Evolutionary conservation across 1,284 basidiomycete genomes (phyloP).

Genomic region (Pseudomicrostroma phylloplanum): DNA sequence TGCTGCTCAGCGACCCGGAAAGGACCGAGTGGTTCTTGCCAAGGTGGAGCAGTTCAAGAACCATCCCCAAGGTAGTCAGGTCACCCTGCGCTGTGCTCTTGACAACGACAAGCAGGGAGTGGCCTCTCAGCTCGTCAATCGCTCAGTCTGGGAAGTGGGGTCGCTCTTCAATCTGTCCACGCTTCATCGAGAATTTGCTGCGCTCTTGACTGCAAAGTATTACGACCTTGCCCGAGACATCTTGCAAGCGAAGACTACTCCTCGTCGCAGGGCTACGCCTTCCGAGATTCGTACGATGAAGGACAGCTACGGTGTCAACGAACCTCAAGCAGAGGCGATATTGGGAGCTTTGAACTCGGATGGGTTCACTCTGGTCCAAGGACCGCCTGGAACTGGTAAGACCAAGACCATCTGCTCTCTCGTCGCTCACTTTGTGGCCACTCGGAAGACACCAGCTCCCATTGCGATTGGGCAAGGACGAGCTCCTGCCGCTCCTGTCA

Average conservation of each 20-base stretch:
- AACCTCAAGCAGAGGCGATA: slow-evolving; percentile 89
- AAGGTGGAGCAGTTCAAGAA: slow-evolving; percentile 69
- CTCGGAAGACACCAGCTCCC: slow-evolving; percentile 25
- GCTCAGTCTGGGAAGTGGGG: slow-evolving; percentile 66
- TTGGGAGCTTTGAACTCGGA: slow-evolving; percentile 62
- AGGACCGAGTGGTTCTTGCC: slow-evolving; percentile 57
- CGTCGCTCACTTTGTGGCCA: slow-evolving; percentile 72
- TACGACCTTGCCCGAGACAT: slow-evolving; percentile 71
- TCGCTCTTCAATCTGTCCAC: slow-evolving; percentile 87
- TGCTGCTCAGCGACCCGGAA: slow-evolving; percentile 54
- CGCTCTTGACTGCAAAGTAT: slow-evolving; percentile 73
- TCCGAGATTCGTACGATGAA: slow-evolving; percentile 55
- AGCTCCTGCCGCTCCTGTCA: slow-evolving; percentile 13
- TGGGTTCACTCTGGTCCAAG: slow-evolving; percentile 91
- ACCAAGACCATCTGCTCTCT: slow-evolving; percentile 95
- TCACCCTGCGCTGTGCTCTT: slow-evolving; percentile 55
- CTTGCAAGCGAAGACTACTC: slow-evolving; percentile 60
- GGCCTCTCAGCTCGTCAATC: slow-evolving; percentile 54
- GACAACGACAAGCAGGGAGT: slow-evolving; percentile 50
- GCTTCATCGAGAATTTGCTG: slow-evolving; percentile 82
- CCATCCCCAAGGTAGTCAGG: slow-evolving; percentile 53
- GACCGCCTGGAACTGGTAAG: slow-evolving; percentile 84
- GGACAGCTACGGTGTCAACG: slow-evolving; percentile 71
- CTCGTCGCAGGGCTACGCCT: not conserved
- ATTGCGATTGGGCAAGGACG: slow-evolving; percentile 18